These are phyloP conservation scores for Penicillium coprophilum DNA, from an alignment of 495 filamentous ascomycete species.

Conservation along the genomic window DNA sequence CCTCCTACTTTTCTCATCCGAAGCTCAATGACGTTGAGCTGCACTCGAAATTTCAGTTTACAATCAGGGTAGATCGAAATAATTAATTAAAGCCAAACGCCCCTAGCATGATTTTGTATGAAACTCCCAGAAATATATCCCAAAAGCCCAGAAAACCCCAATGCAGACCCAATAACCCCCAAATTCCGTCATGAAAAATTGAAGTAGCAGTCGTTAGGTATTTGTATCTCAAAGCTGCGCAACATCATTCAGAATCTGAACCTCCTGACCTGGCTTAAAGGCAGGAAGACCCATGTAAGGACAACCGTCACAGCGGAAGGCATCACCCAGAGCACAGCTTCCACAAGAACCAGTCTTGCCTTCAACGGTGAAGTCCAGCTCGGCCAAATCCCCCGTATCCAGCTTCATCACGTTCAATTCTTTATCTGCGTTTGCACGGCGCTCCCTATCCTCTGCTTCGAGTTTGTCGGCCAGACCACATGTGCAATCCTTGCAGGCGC, in stretches of 20 bases:
- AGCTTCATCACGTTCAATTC: conserved; percentile 67
- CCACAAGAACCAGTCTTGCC: conserved; percentile 93
- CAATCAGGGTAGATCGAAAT: too few relatives aligned
- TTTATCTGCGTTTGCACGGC: conserved; percentile 60
- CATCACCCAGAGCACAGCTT: conserved; percentile 87
- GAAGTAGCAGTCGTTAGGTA: neutral
- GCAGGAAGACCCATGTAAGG: conserved; percentile 92
- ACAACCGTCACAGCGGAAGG: conserved; percentile 63
- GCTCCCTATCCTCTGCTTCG: conserved; percentile 75
- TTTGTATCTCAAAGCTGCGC: conserved; percentile 64
- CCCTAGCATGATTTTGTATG: conserved; percentile 8
- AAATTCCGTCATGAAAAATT: neutral
- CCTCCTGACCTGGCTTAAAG: conserved; percentile 96
- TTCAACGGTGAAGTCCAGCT: conserved; percentile 93
- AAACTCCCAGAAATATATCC: neutral
- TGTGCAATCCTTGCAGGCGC: conserved; percentile 97
- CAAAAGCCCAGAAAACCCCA: neutral
- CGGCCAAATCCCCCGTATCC: conserved; percentile 67
- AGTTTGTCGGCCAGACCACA: conserved; percentile 81
- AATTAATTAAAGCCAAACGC: neutral
- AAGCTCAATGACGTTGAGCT: conserved; percentile 10
- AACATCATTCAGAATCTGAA: conserved; percentile 78
- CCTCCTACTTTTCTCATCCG: conserved; percentile 1
- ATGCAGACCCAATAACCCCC: neutral
- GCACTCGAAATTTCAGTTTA: conserved; percentile 6